Conservation (phyloP, 352 stramenopile genomes). For the Pythium rhizo-oryzae region DNA sequence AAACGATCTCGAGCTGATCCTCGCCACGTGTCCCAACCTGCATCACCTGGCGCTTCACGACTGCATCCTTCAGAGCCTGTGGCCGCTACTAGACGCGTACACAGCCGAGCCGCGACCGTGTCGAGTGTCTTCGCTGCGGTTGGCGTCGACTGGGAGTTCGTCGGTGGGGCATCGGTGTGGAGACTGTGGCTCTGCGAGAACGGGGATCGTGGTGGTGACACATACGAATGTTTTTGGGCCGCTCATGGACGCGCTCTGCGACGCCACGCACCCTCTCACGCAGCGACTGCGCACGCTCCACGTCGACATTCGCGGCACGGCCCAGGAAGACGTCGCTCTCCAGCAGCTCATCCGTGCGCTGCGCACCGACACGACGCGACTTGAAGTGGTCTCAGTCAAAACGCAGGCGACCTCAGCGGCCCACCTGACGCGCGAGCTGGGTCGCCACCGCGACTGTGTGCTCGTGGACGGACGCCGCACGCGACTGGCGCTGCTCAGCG, state of each 20-base stretch:
- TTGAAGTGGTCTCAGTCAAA: background rate
- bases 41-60: background rate
- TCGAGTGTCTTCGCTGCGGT: slow-evolving; percentile 4
- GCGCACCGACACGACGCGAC: background rate
- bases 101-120: background rate
- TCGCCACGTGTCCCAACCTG: slow-evolving; percentile 4
- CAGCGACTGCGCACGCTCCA: slow-evolving; percentile 6
- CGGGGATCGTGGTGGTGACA: background rate
- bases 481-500: slow-evolving; percentile 9
- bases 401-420: slow-evolving; percentile 8
- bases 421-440: background rate
- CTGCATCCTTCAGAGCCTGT: slow-evolving; percentile 6
- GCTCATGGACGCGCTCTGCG: slow-evolving; percentile 6
- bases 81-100: slow-evolving; percentile 16
- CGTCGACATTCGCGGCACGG: background rate
- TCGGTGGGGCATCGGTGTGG: background rate
- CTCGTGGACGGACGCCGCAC: background rate
- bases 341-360: slow-evolving; percentile 7
- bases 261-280: slow-evolving; percentile 2
- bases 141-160: slow-evolving; percentile 4
- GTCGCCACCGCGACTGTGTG: background rate
- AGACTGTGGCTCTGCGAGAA: background rate
- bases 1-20: slow-evolving; percentile 1
- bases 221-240: slow-evolving; percentile 4
- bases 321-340: background rate